A percentile compares a stretch with the other conserved stretches of the same genome.
These are phyloP conservation scores for Naematelia encephala DNA, from an alignment of 768 basidiomycete genomes.

Conservation along the genomic window DNA sequence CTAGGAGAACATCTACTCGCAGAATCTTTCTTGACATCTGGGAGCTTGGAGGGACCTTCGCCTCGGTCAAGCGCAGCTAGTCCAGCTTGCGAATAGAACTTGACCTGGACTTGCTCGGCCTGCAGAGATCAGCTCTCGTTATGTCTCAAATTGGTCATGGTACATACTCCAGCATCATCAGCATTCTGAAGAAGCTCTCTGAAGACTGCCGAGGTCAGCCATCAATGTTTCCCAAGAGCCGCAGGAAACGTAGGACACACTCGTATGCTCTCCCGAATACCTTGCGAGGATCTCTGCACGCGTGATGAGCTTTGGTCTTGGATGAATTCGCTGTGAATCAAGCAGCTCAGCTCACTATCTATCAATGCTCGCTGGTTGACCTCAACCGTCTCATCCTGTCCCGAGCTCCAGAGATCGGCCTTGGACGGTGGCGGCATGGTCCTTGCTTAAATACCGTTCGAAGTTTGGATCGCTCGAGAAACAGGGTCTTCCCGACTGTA, in stretches of 20 bases:
- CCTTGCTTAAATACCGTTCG: too few species aligned
- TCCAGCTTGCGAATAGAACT: slow-evolving; percentile 41
- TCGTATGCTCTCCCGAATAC: slow-evolving; percentile 91
- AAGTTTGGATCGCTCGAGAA: too few species aligned
- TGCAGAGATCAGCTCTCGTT: slow-evolving; percentile 7
- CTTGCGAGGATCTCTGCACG: slow-evolving; percentile 68
- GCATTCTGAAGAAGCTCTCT: slow-evolving; percentile 93
- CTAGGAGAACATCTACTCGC: too few species aligned
- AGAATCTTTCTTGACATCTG: slow-evolving; percentile 62
- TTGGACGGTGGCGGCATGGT: slow-evolving; percentile 41
- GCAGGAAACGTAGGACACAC: slow-evolving; percentile 44
- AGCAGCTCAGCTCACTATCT: slow-evolving; percentile 64
- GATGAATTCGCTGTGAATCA: background rate
- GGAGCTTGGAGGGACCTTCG: slow-evolving; percentile 50
- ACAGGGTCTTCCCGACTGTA: too few species aligned
- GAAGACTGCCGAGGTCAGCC: slow-evolving; percentile 54
- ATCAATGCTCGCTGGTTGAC: slow-evolving; percentile 96
- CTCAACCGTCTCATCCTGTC: slow-evolving; percentile 53
- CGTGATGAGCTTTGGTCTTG: background rate
- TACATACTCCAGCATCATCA: slow-evolving; percentile 68
- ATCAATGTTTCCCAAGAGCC: background rate
- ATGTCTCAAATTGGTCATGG: background rate
- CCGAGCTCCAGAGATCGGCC: slow-evolving; percentile 35
- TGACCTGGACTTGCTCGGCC: slow-evolving; percentile 44
- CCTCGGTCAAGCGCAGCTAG: slow-evolving; percentile 28